Evolutionary conservation across 2,329 filamentous ascomycete species (phyloP), one percentile per base, ranked within the genome.

Genomic region (Parascedosporium putredinis): DNA sequence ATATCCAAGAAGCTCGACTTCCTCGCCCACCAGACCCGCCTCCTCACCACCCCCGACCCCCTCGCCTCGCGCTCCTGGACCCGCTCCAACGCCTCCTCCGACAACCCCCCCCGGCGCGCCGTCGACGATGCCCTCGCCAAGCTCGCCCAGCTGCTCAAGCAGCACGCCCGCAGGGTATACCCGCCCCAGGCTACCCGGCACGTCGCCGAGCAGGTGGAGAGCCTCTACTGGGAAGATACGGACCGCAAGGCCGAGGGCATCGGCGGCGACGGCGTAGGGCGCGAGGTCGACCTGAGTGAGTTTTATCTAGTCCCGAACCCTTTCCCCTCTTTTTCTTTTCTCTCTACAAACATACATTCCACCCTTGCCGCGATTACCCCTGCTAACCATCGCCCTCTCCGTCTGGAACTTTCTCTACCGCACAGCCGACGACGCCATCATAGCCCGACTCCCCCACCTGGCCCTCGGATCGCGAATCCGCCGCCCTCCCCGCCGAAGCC

Each of bases 201-300:
- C 57, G 75, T 88, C 16, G 83, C 84, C 2, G 83, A 86, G 67
- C 84, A 88, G 66, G 79, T 88, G 38, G 81, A 86, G 63, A 65
- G 66, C 45, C 66, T 85, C 42, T 88, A 87, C 62, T 74, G 74
- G 62, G 64, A 64, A 5, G 65, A 67, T 12, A 66, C 65, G 65
- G 61, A 42, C 63, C 64, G 47, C 59, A 57, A 8, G 64, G 62
- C 1, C 60, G 53, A 1, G 62, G 66, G 25, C 4, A 67, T 65
- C 24, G 67, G 64, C 43, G 68, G 60, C 18, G 62, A 59, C 4
- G 60, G 65, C 1, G 61, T 72, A 22, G 62, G 57, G 25, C 59
- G 61, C 27, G 68, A 71, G 20, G 61, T 68, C 8, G 74, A 78
- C 56, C 58, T 76, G 24, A 68, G 68, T 74, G 62, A 53, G 66